These are phyloP conservation scores for Penicillium subrubescens DNA, from an alignment of 495 filamentous ascomycete species.

Conservation along the genomic window DNA sequence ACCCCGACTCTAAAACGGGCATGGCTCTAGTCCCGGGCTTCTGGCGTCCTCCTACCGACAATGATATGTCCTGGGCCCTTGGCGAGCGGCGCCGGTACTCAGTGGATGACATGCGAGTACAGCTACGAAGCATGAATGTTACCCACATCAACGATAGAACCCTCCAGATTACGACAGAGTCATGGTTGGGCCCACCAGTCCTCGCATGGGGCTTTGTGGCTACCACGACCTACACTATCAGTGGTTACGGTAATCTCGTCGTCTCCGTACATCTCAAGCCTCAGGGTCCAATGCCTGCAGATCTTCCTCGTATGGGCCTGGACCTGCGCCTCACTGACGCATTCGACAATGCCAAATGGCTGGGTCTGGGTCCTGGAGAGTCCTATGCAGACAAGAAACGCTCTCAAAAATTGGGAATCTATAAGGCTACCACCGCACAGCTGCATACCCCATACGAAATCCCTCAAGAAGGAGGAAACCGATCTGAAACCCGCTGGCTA, in stretches of 20 bases:
- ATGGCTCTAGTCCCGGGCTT: constrained; percentile 33
- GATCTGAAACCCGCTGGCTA: not conserved
- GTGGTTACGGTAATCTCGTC: constrained; percentile 24
- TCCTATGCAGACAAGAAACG: constrained; percentile 63
- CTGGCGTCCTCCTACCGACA: constrained; percentile 63
- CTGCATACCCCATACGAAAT: not conserved
- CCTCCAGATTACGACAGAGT: constrained; percentile 2
- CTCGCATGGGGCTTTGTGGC: constrained; percentile 59
- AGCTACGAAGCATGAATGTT: not conserved
- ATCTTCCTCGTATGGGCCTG: not conserved
- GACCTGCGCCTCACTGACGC: constrained; percentile 28
- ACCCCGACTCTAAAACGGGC: constrained; percentile 1
- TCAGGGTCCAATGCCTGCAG: not conserved
- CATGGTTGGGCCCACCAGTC: constrained; percentile 57
- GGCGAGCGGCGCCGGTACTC: not conserved
- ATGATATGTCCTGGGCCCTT: constrained; percentile 56
- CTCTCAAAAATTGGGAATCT: constrained; percentile 50
- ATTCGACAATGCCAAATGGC: constrained; percentile 50
- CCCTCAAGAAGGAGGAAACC: not conserved
- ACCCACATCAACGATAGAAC: not conserved
- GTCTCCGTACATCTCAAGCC: not conserved
- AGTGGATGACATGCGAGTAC: not conserved
- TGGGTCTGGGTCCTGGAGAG: constrained; percentile 65
- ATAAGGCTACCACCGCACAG: not conserved
- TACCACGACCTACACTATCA: constrained; percentile 51